These are phyloP conservation scores for Leccinum olivaceoglutinosum DNA, from an alignment of 1,284 basidiomycete species.

Conservation along the genomic window DNA sequence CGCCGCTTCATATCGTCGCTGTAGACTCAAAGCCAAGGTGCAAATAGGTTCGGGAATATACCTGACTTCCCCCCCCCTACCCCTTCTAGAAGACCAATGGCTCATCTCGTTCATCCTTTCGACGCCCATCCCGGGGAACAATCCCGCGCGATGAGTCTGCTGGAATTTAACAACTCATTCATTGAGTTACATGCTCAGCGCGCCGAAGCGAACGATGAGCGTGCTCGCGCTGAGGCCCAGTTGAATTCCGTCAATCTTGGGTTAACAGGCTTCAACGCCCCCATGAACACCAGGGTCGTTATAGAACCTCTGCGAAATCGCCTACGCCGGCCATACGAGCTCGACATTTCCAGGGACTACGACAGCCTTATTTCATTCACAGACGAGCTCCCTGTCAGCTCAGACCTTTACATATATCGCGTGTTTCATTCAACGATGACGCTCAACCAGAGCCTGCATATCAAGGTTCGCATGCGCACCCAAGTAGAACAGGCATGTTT, in stretches of 20 bases:
- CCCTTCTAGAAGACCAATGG: neutral
- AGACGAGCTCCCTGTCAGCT: constrained; percentile 3
- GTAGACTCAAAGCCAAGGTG: too few species aligned
- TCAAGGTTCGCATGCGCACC: constrained; percentile 4
- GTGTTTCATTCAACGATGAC: constrained; percentile 4
- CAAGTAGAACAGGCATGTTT: neutral
- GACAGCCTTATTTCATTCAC: constrained; percentile 10
- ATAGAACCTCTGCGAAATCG: neutral
- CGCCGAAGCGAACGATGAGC: neutral
- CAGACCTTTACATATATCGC: constrained; percentile 3
- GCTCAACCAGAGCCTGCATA: constrained; percentile 3
- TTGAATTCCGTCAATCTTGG: neutral
- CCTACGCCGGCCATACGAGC: neutral
- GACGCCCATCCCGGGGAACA: neutral
- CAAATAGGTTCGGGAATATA: too few species aligned
- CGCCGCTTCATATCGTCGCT: too few species aligned
- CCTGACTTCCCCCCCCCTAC: neutral
- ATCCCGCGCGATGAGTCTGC: neutral
- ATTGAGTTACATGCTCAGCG: neutral
- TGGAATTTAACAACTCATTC: constrained; percentile 1
- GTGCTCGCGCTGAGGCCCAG: neutral
- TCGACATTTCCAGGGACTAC: constrained; percentile 5
- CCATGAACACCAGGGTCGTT: neutral
- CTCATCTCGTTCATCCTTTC: neutral
- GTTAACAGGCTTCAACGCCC: neutral